These are phyloP conservation scores for Colletotrichum sublineola DNA, from an alignment of 2,329 filamentous ascomycete genomes.

Conservation along the genomic window DNA sequence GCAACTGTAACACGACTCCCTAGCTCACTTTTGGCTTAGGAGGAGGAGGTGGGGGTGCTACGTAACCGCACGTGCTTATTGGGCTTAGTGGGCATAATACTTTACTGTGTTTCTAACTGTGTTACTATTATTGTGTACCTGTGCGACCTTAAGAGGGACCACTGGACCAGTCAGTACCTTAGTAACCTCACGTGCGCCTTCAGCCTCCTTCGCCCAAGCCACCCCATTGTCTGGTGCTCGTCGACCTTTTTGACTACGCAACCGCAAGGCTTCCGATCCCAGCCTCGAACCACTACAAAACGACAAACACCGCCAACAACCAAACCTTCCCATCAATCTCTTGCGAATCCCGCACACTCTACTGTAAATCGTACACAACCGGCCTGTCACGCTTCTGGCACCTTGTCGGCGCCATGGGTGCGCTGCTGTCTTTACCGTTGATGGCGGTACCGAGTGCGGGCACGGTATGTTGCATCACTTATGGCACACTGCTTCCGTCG, in stretches of 20 bases:
- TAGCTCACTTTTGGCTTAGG: neutral
- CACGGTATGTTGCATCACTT: constrained; percentile 73
- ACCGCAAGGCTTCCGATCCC: neutral
- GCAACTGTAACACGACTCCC: neutral
- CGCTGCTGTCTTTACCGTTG: constrained; percentile 88
- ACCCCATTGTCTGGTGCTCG: neutral
- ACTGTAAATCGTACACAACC: neutral
- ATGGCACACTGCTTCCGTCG: neutral
- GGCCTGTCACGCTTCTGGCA: neutral
- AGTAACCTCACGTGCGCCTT: constrained; percentile 12
- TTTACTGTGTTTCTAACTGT: too few relatives aligned
- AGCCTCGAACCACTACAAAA: neutral
- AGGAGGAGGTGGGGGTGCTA: neutral
- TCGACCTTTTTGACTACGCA: neutral
- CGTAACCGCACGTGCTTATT: constrained; percentile 24
- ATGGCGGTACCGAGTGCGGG: constrained; percentile 88
- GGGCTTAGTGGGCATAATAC: too few relatives aligned
- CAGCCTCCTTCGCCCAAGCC: constrained; percentile 1
- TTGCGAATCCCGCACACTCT: neutral
- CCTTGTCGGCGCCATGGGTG: constrained; percentile 78
- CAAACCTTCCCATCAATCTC: neutral
- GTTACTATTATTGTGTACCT: too few relatives aligned
- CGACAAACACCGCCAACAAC: constrained; percentile 7
- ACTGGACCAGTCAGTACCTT: too few relatives aligned
- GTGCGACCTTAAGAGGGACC: too few relatives aligned